Evolutionary conservation across 2,329 filamentous ascomycete species (phyloP).

Genomic region (Aureobasidium sp.): DNA sequence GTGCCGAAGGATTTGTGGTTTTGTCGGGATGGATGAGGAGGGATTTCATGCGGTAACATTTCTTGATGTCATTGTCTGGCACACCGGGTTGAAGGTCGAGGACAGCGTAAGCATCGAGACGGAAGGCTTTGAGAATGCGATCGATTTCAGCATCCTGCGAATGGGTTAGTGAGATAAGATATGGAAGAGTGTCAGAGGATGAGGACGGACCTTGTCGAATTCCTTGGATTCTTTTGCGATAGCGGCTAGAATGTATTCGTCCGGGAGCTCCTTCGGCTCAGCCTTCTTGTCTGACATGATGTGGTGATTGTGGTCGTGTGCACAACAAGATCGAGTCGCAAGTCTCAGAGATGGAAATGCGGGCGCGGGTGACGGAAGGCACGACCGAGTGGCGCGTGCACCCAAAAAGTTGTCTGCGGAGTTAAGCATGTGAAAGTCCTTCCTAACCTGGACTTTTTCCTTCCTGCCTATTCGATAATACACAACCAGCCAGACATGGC

Average conservation of each 20-base stretch:
- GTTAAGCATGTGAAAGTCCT: conserved; percentile 14
- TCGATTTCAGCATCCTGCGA: conserved; percentile 86
- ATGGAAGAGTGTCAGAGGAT: neutral
- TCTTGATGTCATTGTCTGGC: conserved; percentile 91
- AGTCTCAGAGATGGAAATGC: neutral
- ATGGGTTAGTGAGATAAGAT: neutral
- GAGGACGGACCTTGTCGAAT: conserved; percentile 65
- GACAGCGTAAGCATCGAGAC: conserved; percentile 79
- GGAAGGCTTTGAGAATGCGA: conserved; percentile 85
- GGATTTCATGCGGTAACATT: conserved; percentile 93
- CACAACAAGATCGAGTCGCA: neutral
- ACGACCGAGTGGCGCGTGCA: conserved; percentile 8
- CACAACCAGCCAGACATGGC: conserved; percentile 2
- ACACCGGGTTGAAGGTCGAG: conserved; percentile 94
- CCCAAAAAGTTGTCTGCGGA: conserved; percentile 3
- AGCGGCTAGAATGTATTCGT: conserved; percentile 69
- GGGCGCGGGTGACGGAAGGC: neutral
- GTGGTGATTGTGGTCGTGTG: neutral
- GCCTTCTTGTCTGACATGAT: conserved; percentile 46
- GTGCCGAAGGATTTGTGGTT: conserved; percentile 80
- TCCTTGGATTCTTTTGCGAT: conserved; percentile 83
- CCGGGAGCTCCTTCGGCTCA: conserved; percentile 26
- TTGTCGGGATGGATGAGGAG: conserved; percentile 98
- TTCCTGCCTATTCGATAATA: neutral
- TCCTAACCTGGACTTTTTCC: neutral